phyloP scores from a whole-genome alignment of 139 green algal species.

The Picochlorum costavermella region DNA sequence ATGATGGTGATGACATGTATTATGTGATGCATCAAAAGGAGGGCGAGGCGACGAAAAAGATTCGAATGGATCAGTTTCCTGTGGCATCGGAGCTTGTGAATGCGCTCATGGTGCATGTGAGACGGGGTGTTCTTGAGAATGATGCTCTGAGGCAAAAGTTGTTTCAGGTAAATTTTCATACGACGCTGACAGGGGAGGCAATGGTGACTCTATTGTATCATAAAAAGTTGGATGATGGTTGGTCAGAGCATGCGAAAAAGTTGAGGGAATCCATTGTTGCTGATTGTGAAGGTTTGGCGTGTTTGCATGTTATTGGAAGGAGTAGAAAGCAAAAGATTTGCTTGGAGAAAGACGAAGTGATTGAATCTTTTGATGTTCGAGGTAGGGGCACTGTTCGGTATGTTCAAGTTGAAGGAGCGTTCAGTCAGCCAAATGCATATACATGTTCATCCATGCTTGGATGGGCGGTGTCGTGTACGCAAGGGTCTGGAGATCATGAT shows the following conservation, averaged over 20 bases:
- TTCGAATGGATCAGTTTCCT: slow-evolving; percentile 63
- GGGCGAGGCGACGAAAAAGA: slow-evolving; percentile 22
- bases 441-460: slow-evolving; percentile 79
- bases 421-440: slow-evolving; percentile 83
- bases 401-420: slow-evolving; percentile 71
- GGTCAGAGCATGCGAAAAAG: slow-evolving; percentile 25
- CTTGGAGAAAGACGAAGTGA: slow-evolving; percentile 59
- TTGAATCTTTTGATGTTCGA: slow-evolving; percentile 43
- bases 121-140: slow-evolving; percentile 27
- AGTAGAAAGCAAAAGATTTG: slow-evolving; percentile 71
- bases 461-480: slow-evolving; percentile 52
- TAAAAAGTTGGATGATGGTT: slow-evolving; percentile 60
- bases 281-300: slow-evolving; percentile 1
- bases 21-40: slow-evolving; percentile 69
- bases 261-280: slow-evolving; percentile 13
- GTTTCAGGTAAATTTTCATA: slow-evolving; percentile 84
- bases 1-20: slow-evolving; percentile 44
- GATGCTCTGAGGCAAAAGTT: slow-evolving; percentile 41
- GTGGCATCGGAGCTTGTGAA: slow-evolving; percentile 72
- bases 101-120: slow-evolving; percentile 66
- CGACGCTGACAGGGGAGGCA: slow-evolving; percentile 65
- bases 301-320: slow-evolving; percentile 37
- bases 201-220: slow-evolving; percentile 86
- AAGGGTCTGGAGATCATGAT: slow-evolving; percentile 23
- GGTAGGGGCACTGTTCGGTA: slow-evolving; percentile 43